A percentile compares a stretch with the other conserved stretches of the same genome.
phyloP scores from a whole-genome alignment of 805 yeast genomes.

The Monosporozyma siamensis region DNA sequence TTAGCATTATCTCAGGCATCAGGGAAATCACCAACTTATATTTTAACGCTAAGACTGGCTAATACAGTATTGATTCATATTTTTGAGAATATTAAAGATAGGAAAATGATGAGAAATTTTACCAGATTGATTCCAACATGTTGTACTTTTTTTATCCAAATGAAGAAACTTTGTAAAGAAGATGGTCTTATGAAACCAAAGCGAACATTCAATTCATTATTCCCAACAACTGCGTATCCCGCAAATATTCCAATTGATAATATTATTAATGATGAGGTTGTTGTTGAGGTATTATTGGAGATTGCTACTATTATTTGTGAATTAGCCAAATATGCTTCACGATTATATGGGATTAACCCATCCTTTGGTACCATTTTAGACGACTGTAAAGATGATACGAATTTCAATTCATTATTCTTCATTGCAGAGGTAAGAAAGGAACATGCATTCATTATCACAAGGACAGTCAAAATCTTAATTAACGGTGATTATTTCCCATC shows the following conservation, averaged over 20 bases:
- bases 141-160: slow-evolving; percentile 41
- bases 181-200: slow-evolving; percentile 41
- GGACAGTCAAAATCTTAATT: slow-evolving; percentile 42
- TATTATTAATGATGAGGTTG: slow-evolving; percentile 53
- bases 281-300: slow-evolving; percentile 68
- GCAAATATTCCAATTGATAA: slow-evolving; percentile 61
- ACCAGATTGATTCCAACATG: slow-evolving; percentile 47
- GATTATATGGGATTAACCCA: slow-evolving; percentile 32
- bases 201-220: slow-evolving; percentile 57
- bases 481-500: slow-evolving; percentile 55
- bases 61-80: slow-evolving; percentile 47
- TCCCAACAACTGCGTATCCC: slow-evolving; percentile 63
- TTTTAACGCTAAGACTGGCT: slow-evolving; percentile 47
- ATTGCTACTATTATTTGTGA: slow-evolving; percentile 51
- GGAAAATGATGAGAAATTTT: slow-evolving; percentile 39
- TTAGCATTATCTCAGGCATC: background rate
- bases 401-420: slow-evolving; percentile 36
- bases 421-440: slow-evolving; percentile 34
- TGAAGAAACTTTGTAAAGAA: slow-evolving; percentile 40
- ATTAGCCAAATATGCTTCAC: slow-evolving; percentile 42
- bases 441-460: slow-evolving; percentile 36
- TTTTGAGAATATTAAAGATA: slow-evolving; percentile 33
- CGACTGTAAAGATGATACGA: slow-evolving; percentile 31
- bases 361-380: slow-evolving; percentile 37
- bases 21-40: slow-evolving; percentile 19